A percentile compares a stretch with the other conserved stretches of the same genome.
These are phyloP conservation scores for Fusarium sp. DNA, from an alignment of 2,329 filamentous ascomycete species.

Conservation along the genomic window DNA sequence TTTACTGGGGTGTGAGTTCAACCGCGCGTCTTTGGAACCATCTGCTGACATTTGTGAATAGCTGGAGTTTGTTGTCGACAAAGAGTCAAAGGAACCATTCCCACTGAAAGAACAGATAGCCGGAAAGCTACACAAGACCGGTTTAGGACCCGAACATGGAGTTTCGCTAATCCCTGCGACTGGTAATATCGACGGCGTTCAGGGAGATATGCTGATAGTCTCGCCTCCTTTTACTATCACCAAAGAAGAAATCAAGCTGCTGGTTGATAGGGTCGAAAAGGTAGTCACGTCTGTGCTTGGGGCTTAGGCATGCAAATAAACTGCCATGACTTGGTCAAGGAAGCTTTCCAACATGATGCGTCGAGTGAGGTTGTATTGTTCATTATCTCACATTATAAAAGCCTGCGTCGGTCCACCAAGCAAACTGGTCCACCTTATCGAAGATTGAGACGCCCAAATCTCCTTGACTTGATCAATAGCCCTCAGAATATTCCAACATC, in stretches of 20 bases:
- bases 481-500: slow-evolving; percentile 43
- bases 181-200: slow-evolving; percentile 22
- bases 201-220: slow-evolving; percentile 35
- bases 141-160: background rate
- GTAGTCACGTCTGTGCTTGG: slow-evolving; percentile 21
- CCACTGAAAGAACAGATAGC: slow-evolving; percentile 4
- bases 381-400: slow-evolving; percentile 41
- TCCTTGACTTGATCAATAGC: slow-evolving; percentile 45
- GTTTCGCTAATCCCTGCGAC: slow-evolving; percentile 30
- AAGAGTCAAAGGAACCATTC: slow-evolving; percentile 21
- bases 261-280: slow-evolving; percentile 24
- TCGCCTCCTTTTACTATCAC: slow-evolving; percentile 35
- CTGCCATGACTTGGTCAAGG: no score
- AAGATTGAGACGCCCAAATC: slow-evolving; percentile 46
- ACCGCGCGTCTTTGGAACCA: fast-evolving
- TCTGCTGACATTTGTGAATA: background rate
- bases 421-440: slow-evolving; percentile 43
- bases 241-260: slow-evolving; percentile 8
- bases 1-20: slow-evolving; percentile 44
- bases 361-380: background rate
- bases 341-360: no score
- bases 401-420: slow-evolving; percentile 44
- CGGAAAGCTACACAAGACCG: slow-evolving; percentile 33
- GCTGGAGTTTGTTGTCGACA: slow-evolving; percentile 36
- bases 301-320: background rate